These are phyloP conservation scores for Phytophthora tubulina DNA, from an alignment of 352 stramenopile species.

Conservation along the genomic window DNA sequence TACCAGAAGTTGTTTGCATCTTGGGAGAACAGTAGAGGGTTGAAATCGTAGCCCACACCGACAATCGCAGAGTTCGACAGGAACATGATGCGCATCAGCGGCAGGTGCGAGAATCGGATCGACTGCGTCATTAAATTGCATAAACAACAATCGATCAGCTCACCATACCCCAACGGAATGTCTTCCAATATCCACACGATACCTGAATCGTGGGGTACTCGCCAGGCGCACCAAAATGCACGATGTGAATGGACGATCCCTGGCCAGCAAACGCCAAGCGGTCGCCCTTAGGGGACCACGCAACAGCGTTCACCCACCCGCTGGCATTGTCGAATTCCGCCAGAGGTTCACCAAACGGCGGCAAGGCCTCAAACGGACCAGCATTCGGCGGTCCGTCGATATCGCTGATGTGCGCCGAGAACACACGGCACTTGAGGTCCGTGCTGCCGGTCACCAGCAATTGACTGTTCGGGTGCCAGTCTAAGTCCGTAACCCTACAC, in stretches of 20 bases:
- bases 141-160: neutral
- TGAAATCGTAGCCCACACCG: slow-evolving; percentile 93
- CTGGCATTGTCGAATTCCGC: slow-evolving; percentile 90
- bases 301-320: slow-evolving; percentile 93
- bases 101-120: slow-evolving; percentile 89
- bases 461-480: slow-evolving; percentile 95
- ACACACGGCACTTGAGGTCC: slow-evolving; percentile 95
- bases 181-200: neutral
- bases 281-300: slow-evolving; percentile 92
- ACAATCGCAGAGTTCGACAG: slow-evolving; percentile 90
- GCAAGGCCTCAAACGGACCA: slow-evolving; percentile 77
- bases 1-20: slow-evolving; percentile 84
- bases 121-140: slow-evolving; percentile 54
- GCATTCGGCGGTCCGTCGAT: slow-evolving; percentile 81
- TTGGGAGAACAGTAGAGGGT: slow-evolving; percentile 90
- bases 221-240: slow-evolving; percentile 79
- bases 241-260: slow-evolving; percentile 92
- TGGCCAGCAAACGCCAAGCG: slow-evolving; percentile 91
- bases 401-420: slow-evolving; percentile 88
- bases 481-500: slow-evolving; percentile 84
- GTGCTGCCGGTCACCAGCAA: slow-evolving; percentile 92
- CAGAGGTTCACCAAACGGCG: slow-evolving; percentile 83
- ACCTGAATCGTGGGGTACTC: slow-evolving; percentile 83
- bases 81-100: slow-evolving; percentile 89
- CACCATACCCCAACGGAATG: neutral